A percentile compares a stretch with the other conserved stretches of the same genome.
These are phyloP conservation scores for Phoenix dactylifera DNA, from an alignment of 176 grass and related monocot species.

Conservation along the genomic window DNA sequence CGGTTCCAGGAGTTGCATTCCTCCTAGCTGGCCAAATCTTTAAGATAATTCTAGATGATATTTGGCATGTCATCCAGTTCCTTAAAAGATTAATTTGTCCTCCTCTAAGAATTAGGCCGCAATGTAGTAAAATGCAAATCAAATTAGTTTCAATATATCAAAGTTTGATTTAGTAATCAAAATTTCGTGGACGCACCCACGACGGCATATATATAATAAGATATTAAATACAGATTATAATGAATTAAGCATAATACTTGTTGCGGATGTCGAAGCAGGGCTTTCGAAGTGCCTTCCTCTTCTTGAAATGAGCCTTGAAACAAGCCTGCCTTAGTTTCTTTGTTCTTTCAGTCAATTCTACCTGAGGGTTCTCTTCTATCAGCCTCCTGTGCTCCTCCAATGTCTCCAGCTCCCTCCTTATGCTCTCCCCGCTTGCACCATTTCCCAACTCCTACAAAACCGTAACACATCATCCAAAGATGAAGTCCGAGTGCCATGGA, in stretches of 20 bases:
- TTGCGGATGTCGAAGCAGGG: too few species aligned
- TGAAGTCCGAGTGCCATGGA: too few species aligned
- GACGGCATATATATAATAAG: not conserved
- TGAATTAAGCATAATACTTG: too few species aligned
- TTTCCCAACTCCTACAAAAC: constrained; percentile 54
- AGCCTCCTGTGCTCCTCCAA: constrained; percentile 34
- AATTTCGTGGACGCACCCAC: not conserved
- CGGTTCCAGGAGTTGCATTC: too few species aligned
- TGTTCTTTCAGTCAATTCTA: constrained; percentile 49
- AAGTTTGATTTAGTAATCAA: not conserved
- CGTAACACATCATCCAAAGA: not conserved
- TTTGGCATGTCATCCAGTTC: too few species aligned
- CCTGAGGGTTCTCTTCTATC: constrained; percentile 66
- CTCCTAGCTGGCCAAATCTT: too few species aligned
- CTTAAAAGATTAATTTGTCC: too few species aligned
- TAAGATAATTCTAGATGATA: too few species aligned
- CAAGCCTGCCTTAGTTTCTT: constrained; percentile 84
- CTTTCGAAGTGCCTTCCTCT: constrained; percentile 24
- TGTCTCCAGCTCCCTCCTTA: constrained; percentile 36
- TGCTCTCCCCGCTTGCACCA: constrained; percentile 14
- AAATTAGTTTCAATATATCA: too few species aligned
- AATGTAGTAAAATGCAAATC: too few species aligned
- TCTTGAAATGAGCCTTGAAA: constrained; percentile 83
- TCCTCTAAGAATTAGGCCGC: too few species aligned
- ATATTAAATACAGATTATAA: too few species aligned